A percentile compares a stretch with the other conserved stretches of the same genome.
Conservation (phyloP, 1,139 yeast genomes). For the Pichiaceae sp. region DNA sequence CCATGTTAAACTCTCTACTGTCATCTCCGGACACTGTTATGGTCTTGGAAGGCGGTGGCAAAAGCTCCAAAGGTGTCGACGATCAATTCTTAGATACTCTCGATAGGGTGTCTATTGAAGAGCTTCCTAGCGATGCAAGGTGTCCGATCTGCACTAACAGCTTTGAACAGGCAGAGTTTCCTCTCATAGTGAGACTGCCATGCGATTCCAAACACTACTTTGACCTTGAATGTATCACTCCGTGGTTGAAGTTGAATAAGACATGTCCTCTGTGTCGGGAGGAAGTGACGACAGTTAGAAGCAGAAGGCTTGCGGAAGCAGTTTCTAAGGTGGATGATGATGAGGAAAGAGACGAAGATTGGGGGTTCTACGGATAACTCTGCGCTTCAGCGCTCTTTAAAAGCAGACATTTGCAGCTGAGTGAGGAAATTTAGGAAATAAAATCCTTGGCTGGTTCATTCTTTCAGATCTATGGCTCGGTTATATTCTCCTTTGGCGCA, state of each 20-base stretch:
- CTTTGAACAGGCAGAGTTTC: slow-evolving; percentile 66
- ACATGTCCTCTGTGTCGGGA: slow-evolving; percentile 88
- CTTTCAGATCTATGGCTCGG: too few species aligned
- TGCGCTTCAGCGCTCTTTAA: neutral
- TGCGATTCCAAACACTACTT: slow-evolving; percentile 66
- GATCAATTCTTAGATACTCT: slow-evolving; percentile 67
- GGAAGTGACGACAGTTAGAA: slow-evolving; percentile 39
- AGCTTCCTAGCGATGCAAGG: slow-evolving; percentile 44
- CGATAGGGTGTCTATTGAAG: slow-evolving; percentile 54
- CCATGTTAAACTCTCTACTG: slow-evolving; percentile 10
- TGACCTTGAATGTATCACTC: slow-evolving; percentile 84
- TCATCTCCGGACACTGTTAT: slow-evolving; percentile 6
- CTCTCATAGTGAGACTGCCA: slow-evolving; percentile 73
- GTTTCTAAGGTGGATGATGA: slow-evolving; percentile 44
- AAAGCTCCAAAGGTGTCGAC: slow-evolving; percentile 41
- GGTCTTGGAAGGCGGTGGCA: slow-evolving; percentile 3
- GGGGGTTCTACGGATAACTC: slow-evolving; percentile 34
- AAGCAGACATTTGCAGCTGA: neutral
- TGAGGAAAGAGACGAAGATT: slow-evolving; percentile 62
- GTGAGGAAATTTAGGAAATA: too few species aligned
- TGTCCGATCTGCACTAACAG: slow-evolving; percentile 83
- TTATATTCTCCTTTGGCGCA: too few species aligned
- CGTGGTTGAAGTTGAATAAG: slow-evolving; percentile 74
- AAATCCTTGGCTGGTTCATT: too few species aligned
- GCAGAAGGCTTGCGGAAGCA: slow-evolving; percentile 41